Conservation (phyloP, 2,329 filamentous ascomycete species). For the Botrytis fabae region DNA sequence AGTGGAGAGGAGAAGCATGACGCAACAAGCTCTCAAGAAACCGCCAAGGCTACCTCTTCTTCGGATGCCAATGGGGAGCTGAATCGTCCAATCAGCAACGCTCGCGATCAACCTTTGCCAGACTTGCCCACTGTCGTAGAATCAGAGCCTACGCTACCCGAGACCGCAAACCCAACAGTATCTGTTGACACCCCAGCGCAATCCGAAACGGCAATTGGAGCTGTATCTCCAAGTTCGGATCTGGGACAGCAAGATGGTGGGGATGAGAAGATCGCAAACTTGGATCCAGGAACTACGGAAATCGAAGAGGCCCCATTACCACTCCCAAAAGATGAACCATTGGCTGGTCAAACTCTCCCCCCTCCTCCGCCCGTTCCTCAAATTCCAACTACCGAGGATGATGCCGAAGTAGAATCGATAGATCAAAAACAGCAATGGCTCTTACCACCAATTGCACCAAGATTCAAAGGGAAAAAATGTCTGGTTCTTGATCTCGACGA, state of each 20-base stretch:
- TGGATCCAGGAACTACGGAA: constrained; percentile 31
- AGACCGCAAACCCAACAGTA: constrained; percentile 29
- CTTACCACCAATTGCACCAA: constrained; percentile 76
- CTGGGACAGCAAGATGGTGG: constrained; percentile 32
- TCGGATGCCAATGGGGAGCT: constrained; percentile 33
- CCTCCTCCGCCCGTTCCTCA: constrained; percentile 36
- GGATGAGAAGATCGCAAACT: constrained; percentile 34
- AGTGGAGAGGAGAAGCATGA: constrained; percentile 26
- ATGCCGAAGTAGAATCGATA: constrained; percentile 30
- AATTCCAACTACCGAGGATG: constrained; percentile 33
- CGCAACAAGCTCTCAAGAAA: constrained; percentile 23
- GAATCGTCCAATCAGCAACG: constrained; percentile 24
- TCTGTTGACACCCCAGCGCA: constrained; percentile 23
- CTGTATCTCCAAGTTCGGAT: constrained; percentile 7
- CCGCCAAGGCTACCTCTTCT: constrained; percentile 13
- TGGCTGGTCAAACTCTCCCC: constrained; percentile 29
- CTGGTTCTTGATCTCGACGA: constrained; percentile 94
- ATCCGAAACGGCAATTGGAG: not conserved
- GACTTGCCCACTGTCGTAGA: constrained; percentile 38
- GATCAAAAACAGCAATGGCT: constrained; percentile 49
- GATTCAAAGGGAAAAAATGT: constrained; percentile 86
- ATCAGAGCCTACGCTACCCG: constrained; percentile 33
- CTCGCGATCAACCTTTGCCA: constrained; percentile 39
- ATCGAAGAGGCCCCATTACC: constrained; percentile 33
- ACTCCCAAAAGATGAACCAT: constrained; percentile 31